Evolutionary conservation across 768 basidiomycete species (phyloP).

Genomic region (Termitomyces bulborhizus): DNA sequence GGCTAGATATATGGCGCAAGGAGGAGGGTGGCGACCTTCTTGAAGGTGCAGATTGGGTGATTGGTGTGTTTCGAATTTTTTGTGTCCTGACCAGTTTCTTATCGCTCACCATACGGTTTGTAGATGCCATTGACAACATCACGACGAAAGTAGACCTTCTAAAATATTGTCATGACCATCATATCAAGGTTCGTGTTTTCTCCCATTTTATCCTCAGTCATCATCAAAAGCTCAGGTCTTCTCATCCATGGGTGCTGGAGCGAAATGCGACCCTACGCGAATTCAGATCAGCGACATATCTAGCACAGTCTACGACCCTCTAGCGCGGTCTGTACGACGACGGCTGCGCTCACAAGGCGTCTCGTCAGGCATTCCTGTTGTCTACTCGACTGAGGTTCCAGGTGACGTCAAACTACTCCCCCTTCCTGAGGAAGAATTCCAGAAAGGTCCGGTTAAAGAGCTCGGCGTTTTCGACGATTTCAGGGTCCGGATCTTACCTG

Average conservation of each 20-base stretch:
- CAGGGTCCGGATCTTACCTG: slow-evolving; percentile 88
- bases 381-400: slow-evolving; percentile 94
- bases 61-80: slow-evolving; percentile 46
- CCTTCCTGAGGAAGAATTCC: slow-evolving; percentile 86
- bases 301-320: slow-evolving; percentile 86
- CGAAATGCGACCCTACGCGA: slow-evolving; percentile 91
- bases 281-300: slow-evolving; percentile 96
- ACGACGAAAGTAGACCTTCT: slow-evolving; percentile 93
- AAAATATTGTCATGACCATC: slow-evolving; percentile 75
- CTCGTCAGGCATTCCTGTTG: slow-evolving; percentile 70
- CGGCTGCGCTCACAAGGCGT: slow-evolving; percentile 62
- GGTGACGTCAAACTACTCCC: slow-evolving; percentile 85
- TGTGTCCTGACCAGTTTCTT: background rate
- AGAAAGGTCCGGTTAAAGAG: slow-evolving; percentile 85
- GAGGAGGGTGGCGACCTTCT: slow-evolving; percentile 70
- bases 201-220: background rate
- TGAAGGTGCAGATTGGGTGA: slow-evolving; percentile 89
- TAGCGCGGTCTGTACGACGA: slow-evolving; percentile 85
- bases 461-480: slow-evolving; percentile 90
- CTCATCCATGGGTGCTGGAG: slow-evolving; percentile 95
- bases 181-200: slow-evolving; percentile 58
- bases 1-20: slow-evolving; percentile 82
- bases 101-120: slow-evolving; percentile 5
- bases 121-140: slow-evolving; percentile 97
- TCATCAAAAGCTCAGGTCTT: slow-evolving; percentile 64